phyloP scores from a whole-genome alignment of 2,329 filamentous ascomycete genomes.

The Chaetomium sp. region DNA sequence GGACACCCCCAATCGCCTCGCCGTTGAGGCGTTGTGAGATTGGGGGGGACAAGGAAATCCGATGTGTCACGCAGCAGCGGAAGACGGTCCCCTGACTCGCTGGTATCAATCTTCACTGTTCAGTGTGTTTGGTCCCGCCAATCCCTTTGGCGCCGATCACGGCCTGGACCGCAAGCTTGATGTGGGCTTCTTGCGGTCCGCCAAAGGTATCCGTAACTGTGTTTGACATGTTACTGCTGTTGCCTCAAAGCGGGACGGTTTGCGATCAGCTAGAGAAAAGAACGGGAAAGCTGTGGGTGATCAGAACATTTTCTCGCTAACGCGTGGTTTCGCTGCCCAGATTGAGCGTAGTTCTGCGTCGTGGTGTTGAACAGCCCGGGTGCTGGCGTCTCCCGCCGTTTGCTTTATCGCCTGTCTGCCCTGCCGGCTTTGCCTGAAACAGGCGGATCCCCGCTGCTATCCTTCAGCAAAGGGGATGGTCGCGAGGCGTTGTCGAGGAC shows the following conservation, averaged over 20 bases:
- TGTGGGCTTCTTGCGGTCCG: not conserved
- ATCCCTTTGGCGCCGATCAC: slow-evolving; percentile 17
- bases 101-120: too few relatives aligned
- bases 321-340: not conserved
- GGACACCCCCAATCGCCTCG: not conserved
- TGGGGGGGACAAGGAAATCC: not conserved
- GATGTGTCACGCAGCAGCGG: not conserved
- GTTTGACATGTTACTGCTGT: too few relatives aligned
- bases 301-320: too few relatives aligned
- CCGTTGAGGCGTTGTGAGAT: not conserved
- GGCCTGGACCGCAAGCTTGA: slow-evolving; percentile 12
- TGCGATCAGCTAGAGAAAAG: too few relatives aligned
- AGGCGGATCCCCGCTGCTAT: not conserved
- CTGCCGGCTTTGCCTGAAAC: not conserved
- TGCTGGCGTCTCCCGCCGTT: not conserved
- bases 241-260: too few relatives aligned
- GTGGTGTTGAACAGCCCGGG: too few relatives aligned
- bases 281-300: too few relatives aligned
- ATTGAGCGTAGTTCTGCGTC: not conserved
- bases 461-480: not conserved
- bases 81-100: too few relatives aligned
- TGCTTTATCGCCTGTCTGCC: not conserved
- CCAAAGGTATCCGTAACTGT: not conserved
- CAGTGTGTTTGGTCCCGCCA: slow-evolving; percentile 4
- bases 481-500: not conserved